phyloP scores from a whole-genome alignment of 2,329 filamentous ascomycete genomes.

The Neonectria neomacrospora region DNA sequence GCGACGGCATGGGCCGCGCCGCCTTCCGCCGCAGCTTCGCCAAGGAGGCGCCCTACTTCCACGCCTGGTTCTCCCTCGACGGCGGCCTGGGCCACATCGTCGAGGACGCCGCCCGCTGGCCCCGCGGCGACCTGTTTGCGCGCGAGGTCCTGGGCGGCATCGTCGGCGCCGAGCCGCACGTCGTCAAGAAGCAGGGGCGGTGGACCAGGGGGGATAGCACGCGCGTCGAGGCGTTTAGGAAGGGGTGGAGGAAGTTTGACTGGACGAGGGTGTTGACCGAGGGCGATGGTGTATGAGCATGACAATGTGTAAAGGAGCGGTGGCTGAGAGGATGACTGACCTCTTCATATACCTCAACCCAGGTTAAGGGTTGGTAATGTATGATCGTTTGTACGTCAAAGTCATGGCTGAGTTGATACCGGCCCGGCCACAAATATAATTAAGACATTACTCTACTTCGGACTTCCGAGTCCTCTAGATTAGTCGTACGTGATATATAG shows the following conservation, averaged over 20 bases:
- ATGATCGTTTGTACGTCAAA: no score
- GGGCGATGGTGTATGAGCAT: constrained; percentile 1
- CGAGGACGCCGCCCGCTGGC: constrained; percentile 87
- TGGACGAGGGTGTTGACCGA: constrained; percentile 74
- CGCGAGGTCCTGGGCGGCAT: constrained; percentile 93
- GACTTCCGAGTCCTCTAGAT: constrained; percentile 33
- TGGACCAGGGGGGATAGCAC: constrained; percentile 80
- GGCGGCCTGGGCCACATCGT: constrained; percentile 93
- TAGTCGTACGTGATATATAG: constrained; percentile 36
- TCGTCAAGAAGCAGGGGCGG: constrained; percentile 89
- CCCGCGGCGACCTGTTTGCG: constrained; percentile 90
- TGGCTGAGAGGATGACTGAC: no score
- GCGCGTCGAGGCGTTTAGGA: constrained; percentile 81
- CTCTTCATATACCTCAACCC: no score
- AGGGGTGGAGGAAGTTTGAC: constrained; percentile 91
- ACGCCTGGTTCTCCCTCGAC: constrained; percentile 94
- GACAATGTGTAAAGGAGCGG: no score
- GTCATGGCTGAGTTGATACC: no score
- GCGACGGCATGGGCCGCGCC: constrained; percentile 75
- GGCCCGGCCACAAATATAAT: constrained; percentile 24
- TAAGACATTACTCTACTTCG: constrained; percentile 40
- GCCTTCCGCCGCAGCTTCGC: constrained; percentile 87
- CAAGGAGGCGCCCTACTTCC: constrained; percentile 98
- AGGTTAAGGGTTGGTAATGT: neutral
- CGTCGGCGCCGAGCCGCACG: constrained; percentile 81